Conservation (phyloP, 495 filamentous ascomycete genomes). For the Aspergillus heteromorphus region DNA sequence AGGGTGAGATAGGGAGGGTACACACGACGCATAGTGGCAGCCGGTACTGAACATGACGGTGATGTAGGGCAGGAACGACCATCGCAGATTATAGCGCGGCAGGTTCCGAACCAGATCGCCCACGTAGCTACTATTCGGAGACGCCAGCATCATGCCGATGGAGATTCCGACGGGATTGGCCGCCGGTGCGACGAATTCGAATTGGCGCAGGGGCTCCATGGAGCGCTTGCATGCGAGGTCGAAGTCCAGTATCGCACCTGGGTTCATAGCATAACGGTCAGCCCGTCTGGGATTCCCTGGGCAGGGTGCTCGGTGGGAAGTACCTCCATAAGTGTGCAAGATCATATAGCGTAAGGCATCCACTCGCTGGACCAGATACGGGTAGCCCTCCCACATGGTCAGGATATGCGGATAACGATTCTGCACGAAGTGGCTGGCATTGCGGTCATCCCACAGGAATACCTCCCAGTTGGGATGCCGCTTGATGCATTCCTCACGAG, state of each 20-base stretch:
- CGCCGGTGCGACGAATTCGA: slow-evolving; percentile 9
- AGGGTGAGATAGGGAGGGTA: background rate
- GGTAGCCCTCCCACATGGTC: slow-evolving; percentile 5
- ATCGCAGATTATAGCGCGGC: slow-evolving; percentile 7
- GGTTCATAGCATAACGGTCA: no score
- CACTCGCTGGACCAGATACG: slow-evolving; percentile 9
- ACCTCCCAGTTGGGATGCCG: slow-evolving; percentile 3
- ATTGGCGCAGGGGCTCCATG: slow-evolving; percentile 6
- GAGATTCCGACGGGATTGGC: slow-evolving; percentile 10
- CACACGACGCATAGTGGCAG: slow-evolving; percentile 12
- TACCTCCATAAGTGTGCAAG: slow-evolving; percentile 8
- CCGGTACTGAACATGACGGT: slow-evolving; percentile 11
- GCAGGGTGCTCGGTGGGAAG: background rate
- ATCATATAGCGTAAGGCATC: slow-evolving; percentile 11
- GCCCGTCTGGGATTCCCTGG: no score
- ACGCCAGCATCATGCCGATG: slow-evolving; percentile 7
- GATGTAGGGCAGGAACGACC: slow-evolving; percentile 4
- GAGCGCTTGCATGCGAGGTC: slow-evolving; percentile 8
- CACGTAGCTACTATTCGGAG: slow-evolving; percentile 6
- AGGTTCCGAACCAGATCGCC: slow-evolving; percentile 2
- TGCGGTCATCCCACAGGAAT: slow-evolving; percentile 3
- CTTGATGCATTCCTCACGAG: slow-evolving; percentile 1
- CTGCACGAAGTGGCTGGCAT: slow-evolving; percentile 3
- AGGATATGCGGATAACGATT: slow-evolving; percentile 1
- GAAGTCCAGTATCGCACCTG: slow-evolving; percentile 5